These are phyloP conservation scores for Rhododendron simsii DNA, from an alignment of 148 eudicot species.

Conservation along the genomic window DNA sequence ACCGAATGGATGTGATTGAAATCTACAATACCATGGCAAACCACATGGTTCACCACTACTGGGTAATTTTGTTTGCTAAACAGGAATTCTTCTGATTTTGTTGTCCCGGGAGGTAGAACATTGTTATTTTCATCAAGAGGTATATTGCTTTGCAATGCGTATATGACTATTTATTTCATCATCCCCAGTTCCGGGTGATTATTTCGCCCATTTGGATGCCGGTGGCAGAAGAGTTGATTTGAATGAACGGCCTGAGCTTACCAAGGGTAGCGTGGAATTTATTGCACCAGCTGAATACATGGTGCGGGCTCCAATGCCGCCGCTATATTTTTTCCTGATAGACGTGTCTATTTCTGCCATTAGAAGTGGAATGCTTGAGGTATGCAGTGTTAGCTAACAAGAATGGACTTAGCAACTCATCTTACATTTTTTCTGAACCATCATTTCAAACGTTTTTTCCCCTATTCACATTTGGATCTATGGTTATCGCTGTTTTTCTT, in stretches of 20 bases:
- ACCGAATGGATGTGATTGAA: not conserved
- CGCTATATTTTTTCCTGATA: conserved; percentile 88
- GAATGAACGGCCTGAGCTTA: conserved; percentile 91
- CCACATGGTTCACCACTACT: not conserved
- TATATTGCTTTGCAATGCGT: not conserved
- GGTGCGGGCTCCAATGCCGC: conserved; percentile 99
- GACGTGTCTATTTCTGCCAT: conserved; percentile 91
- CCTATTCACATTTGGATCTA: not conserved
- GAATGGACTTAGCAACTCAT: not conserved
- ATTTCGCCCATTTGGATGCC: conserved; percentile 85
- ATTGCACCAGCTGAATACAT: conserved; percentile 98
- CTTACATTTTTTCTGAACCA: not conserved
- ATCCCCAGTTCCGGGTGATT: conserved; percentile 74
- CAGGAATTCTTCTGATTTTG: not conserved
- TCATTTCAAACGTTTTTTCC: not conserved
- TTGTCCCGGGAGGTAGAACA: not conserved
- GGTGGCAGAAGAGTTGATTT: conserved; percentile 77
- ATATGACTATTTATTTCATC: conserved; percentile 13
- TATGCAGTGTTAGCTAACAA: conserved; percentile 29
- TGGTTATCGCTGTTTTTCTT: not conserved
- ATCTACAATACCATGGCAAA: not conserved
- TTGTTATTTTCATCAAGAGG: not conserved
- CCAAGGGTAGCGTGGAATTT: conserved; percentile 83
- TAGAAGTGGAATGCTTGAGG: conserved; percentile 98
- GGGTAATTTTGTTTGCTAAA: not conserved